Evolutionary conservation across 768 basidiomycete species (phyloP).

Genomic region (Sarcomyxa edulis): DNA sequence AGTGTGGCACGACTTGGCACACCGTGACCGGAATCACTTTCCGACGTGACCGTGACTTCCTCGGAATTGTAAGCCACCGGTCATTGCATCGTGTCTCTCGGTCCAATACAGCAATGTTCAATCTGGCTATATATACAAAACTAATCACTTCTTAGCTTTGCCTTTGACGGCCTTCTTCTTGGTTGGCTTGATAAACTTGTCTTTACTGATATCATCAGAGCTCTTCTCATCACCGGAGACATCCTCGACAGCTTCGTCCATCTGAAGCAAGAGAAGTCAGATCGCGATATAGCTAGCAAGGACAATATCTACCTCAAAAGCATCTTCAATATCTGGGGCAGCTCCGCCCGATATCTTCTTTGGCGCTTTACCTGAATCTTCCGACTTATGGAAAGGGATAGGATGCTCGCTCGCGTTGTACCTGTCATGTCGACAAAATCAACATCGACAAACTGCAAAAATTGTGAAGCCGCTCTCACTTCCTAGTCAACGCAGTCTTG

Average conservation of each 20-base stretch:
- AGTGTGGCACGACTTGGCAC: too few relatives aligned
- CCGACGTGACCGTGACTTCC: too few relatives aligned
- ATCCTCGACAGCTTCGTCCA: conserved; percentile 46
- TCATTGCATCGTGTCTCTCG: too few relatives aligned
- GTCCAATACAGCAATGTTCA: too few relatives aligned
- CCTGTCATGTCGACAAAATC: conserved; percentile 38
- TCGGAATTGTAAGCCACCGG: too few relatives aligned
- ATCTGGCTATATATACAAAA: not conserved
- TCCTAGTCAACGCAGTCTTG: conserved; percentile 82
- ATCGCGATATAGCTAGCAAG: not conserved
- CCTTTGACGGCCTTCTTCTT: conserved; percentile 34
- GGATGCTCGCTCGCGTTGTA: conserved; percentile 91
- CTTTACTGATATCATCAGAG: conserved; percentile 23
- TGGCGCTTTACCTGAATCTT: conserved; percentile 69
- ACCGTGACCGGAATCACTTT: too few relatives aligned
- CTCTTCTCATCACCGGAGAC: conserved; percentile 44
- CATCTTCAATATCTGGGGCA: conserved; percentile 90
- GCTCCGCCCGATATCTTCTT: conserved; percentile 77
- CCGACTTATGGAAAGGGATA: conserved; percentile 89
- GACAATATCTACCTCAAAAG: conserved; percentile 58
- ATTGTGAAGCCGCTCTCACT: conserved; percentile 54
- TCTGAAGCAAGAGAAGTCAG: conserved; percentile 4
- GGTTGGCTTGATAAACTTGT: conserved; percentile 31
- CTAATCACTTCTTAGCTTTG: conserved; percentile 6
- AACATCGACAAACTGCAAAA: too few relatives aligned